Evolutionary conservation across 78 protist genomes (phyloP), one percentile per base, ranked within the genome.

Genomic region (Diacronema lutheri): DNA sequence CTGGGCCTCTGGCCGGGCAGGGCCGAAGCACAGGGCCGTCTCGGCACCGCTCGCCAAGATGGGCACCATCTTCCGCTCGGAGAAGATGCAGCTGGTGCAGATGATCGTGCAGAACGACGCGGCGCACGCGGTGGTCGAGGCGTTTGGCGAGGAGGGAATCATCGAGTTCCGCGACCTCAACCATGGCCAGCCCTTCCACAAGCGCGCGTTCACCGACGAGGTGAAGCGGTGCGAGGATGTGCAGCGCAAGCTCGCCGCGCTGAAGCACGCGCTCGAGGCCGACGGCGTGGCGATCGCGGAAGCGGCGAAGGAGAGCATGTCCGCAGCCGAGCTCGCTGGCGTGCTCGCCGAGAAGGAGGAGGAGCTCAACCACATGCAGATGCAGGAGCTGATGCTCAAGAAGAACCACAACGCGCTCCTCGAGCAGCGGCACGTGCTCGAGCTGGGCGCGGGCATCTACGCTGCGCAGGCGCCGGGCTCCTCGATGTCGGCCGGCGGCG

Each of bases 41-140:
- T n/a, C n/a, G n/a, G n/a, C n/a, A n/a, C n/a, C n/a, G n/a, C n/a
- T n/a, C n/a, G n/a, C n/a, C n/a, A n/a, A n/a, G n/a, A 64, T 64
- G 79, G 79, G 79, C 0, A 56, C 41, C 16, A 31, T 71, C 11
- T 71, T 56, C 55, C 79, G 79, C 35, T 71, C 79, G 37, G 9
- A 71, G 79, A 41, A 71, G 35, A 71, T 71, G 79, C 55, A 38
- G 79, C 79, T 71, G 26, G 79, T 71, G 58, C 55, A 71, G 79
- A 5, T 71, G 79, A 41, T 41, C 23, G 55, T 71, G 37, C 79
- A 71, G 58, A 41, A 38, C 33, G 79, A 71, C 35, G 79, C 55
- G 0, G 79, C 79, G 20, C 79, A 26, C 20, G 19, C 31, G 11
- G 57, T 71, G 7, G 25, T 71, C 21, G 1, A 4, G 9, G 4